Base-by-base conservation (phyloP, 2,329 filamentous ascomycete genomes). In the Elsinoe batatas region DNA sequence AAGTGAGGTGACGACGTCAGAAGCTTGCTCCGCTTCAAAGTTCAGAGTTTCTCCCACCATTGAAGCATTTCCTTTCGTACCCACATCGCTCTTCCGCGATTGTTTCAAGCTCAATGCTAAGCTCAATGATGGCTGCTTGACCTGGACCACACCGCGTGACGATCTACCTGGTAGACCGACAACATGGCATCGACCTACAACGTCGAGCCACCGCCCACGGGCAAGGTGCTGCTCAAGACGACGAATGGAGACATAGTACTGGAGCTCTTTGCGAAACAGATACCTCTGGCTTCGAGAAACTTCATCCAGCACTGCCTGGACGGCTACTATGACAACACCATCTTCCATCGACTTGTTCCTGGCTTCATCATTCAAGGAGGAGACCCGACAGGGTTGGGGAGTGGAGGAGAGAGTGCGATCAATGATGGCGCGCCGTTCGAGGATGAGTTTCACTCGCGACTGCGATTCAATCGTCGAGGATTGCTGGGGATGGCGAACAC, bases 401-500 rank as follows among this genome's bases (percentile, higher is more conserved):
- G 88, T 64, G 93, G 93, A 56, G 93, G 93, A 44, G 88, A 94
- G 67, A 91, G 85, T 32, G 95, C 95, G 63, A 94, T 91, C 72
- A 87, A 95, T 73, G 85, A 89, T 69, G 87, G 87, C 65, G 84
- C 84, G 56, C 76, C 87, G 38, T 88, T 95, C 64, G 82, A 83
- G 40, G 91, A 97, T 74, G 93, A 98, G 68, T 86, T 96, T 62
- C 91, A 97, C 70, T 89, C 85, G 63, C 80, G 93, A 32, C 76
- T 98, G 62, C 94, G 94, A 69, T 97, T 93, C 76, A 97, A 94
- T 64, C 79, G 93, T 47, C 79, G 93, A 58, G 93, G 93, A 0
- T 73, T 97, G 63, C 72, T 98, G 63, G 93, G 88, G n/a, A 96
- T 97, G 90, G 93, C 93, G 26, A 97, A 97, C 70, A 85, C 87